phyloP scores from a whole-genome alignment of 805 yeast species.

The Naumovozyma dairenensis region DNA sequence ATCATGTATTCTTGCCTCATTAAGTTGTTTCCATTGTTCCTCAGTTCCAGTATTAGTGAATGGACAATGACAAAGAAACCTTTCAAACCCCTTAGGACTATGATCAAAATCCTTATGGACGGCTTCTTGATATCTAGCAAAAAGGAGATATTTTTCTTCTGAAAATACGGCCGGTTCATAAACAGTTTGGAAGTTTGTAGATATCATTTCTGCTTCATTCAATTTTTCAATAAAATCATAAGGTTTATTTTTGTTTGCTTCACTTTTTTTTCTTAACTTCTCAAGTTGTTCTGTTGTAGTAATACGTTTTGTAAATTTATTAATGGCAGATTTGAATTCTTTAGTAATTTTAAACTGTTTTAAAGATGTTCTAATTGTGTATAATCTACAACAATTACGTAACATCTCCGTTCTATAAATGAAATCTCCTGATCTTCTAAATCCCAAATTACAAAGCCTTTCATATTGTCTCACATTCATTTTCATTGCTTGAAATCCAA shows the following conservation, averaged over 20 bases:
- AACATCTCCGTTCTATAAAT: constrained; percentile 58
- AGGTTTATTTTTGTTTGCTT: constrained; percentile 3
- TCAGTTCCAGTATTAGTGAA: constrained; percentile 31
- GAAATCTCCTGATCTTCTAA: constrained; percentile 67
- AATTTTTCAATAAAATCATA: constrained; percentile 30
- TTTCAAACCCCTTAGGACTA: constrained; percentile 38
- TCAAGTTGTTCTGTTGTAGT: not conserved
- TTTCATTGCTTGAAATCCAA: constrained; percentile 35
- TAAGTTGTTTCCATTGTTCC: constrained; percentile 22
- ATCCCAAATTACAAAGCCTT: constrained; percentile 58
- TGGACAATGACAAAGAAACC: constrained; percentile 65
- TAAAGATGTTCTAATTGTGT: constrained; percentile 60
- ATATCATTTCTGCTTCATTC: constrained; percentile 29
- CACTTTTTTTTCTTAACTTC: constrained; percentile 3
- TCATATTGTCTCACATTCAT: constrained; percentile 51
- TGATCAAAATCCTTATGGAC: constrained; percentile 60
- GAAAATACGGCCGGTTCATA: constrained; percentile 46
- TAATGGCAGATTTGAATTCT: constrained; percentile 57
- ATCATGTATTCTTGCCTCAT: constrained; percentile 30
- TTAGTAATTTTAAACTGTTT: constrained; percentile 41
- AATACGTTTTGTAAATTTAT: constrained; percentile 38
- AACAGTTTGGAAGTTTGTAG: constrained; percentile 30
- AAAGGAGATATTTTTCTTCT: constrained; percentile 52
- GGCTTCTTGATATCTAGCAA: constrained; percentile 54
- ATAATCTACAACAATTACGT: constrained; percentile 69